A percentile compares a stretch with the other conserved stretches of the same genome.
Evolutionary conservation across 345 rosid genomes (phyloP).

Genomic region (Aurinia saxatilis): DNA sequence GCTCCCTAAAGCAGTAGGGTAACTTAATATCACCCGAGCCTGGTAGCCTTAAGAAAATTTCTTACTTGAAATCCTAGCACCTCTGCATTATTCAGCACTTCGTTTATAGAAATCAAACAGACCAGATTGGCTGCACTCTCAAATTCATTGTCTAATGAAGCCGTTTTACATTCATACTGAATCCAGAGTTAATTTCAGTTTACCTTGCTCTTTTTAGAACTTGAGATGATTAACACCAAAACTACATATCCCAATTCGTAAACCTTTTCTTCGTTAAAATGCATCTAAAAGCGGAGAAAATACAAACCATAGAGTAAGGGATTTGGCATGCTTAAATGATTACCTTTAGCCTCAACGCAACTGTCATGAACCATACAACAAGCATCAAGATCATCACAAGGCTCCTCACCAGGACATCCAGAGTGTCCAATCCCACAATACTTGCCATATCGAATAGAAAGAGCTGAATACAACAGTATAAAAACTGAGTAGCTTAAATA

Average conservation of each 20-base stretch:
- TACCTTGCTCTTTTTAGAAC: background rate
- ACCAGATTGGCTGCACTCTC: background rate
- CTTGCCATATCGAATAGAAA: slow-evolving; percentile 69
- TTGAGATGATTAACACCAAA: background rate
- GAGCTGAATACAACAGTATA: slow-evolving; percentile 10
- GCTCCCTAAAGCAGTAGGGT: background rate
- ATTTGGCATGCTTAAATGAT: background rate
- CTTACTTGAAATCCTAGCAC: background rate
- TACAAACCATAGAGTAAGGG: background rate
- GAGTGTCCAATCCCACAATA: slow-evolving; percentile 89
- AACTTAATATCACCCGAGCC: background rate
- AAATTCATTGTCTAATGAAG: background rate
- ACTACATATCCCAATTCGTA: background rate
- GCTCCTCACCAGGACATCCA: slow-evolving; percentile 94
- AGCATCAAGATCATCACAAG: slow-evolving; percentile 91
- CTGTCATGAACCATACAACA: slow-evolving; percentile 86
- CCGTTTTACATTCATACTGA: background rate
- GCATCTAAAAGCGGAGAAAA: background rate
- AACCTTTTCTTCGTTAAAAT: background rate
- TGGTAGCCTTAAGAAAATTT: background rate
- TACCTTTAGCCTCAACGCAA: slow-evolving; percentile 77
- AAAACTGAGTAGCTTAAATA: background rate
- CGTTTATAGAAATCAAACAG: background rate
- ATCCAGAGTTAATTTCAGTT: background rate
- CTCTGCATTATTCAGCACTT: background rate